These are phyloP conservation scores for Trichoderma sp. DNA, from an alignment of 2,329 filamentous ascomycete genomes.

Conservation along the genomic window DNA sequence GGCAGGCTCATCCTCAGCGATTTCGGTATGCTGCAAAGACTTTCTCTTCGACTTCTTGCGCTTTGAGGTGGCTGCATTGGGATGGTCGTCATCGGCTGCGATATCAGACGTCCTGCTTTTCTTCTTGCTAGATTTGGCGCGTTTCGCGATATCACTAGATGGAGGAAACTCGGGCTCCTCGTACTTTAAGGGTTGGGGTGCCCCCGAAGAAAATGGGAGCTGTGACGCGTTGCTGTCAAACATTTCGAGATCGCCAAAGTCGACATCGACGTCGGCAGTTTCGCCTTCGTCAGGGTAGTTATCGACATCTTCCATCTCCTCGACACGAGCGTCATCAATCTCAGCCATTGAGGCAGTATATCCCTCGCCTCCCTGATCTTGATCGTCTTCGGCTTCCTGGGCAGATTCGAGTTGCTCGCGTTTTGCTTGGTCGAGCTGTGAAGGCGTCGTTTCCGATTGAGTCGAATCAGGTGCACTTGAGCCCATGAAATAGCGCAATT, in stretches of 20 bases:
- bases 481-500: constrained; percentile 33
- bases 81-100: constrained; percentile 24
- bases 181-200: constrained; percentile 35
- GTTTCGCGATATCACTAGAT: constrained; percentile 33
- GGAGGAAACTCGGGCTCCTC: constrained; percentile 27
- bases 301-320: constrained; percentile 31
- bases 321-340: constrained; percentile 28
- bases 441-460: constrained; percentile 25
- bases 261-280: constrained; percentile 31
- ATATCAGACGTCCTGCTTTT: constrained; percentile 26
- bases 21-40: constrained; percentile 13
- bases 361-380: constrained; percentile 23
- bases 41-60: constrained; percentile 33
- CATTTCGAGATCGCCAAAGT: constrained; percentile 41
- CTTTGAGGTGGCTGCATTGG: constrained; percentile 29
- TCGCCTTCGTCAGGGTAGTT: constrained; percentile 28
- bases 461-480: constrained; percentile 30
- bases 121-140: constrained; percentile 37
- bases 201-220: constrained; percentile 36
- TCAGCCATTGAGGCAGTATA: constrained; percentile 29
- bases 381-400: constrained; percentile 26
- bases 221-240: constrained; percentile 41
- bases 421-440: neutral
- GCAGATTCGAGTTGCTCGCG: constrained; percentile 21
- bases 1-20: constrained; percentile 14